These are phyloP conservation scores for Aspergillus spinulosporus DNA, from an alignment of 2,329 filamentous ascomycete genomes.

Conservation along the genomic window DNA sequence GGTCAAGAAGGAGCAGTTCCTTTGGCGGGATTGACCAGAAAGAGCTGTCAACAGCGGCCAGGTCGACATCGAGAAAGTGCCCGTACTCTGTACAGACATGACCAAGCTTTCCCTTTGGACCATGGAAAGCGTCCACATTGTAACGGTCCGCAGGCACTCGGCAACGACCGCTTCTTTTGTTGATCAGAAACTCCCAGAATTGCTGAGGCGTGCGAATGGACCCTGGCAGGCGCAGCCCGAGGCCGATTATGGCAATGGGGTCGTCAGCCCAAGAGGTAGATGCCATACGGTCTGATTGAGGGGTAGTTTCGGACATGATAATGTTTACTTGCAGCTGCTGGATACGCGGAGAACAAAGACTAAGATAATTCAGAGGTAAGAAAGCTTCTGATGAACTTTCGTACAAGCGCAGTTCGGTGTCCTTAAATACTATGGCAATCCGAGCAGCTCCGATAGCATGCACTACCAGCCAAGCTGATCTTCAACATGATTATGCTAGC, in stretches of 20 bases:
- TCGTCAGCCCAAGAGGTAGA: conserved; percentile 4
- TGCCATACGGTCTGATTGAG: neutral
- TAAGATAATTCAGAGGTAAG: too few species aligned
- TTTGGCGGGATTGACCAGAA: conserved; percentile 28
- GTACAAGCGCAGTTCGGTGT: too few species aligned
- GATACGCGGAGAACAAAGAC: too few species aligned
- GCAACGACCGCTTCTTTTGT: conserved; percentile 18
- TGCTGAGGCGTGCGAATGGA: conserved; percentile 18
- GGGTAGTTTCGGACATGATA: neutral
- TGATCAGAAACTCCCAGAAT: conserved; percentile 26
- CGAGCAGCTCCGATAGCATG: too few species aligned
- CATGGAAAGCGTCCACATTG: conserved; percentile 27
- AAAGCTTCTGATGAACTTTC: too few species aligned
- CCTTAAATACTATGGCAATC: too few species aligned
- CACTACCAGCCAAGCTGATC: too few species aligned
- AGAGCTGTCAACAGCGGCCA: conserved; percentile 24
- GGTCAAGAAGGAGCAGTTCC: conserved; percentile 32
- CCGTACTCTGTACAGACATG: conserved; percentile 16
- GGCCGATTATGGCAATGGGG: conserved; percentile 16
- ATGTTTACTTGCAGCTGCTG: neutral
- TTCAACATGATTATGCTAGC: too few species aligned
- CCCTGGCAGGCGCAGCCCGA: conserved; percentile 24
- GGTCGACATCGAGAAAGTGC: conserved; percentile 32
- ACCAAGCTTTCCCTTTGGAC: conserved; percentile 17
- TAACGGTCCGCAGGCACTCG: conserved; percentile 27